These are phyloP conservation scores for Xylaria sp. DNA, from an alignment of 2,329 filamentous ascomycete species.

Conservation along the genomic window DNA sequence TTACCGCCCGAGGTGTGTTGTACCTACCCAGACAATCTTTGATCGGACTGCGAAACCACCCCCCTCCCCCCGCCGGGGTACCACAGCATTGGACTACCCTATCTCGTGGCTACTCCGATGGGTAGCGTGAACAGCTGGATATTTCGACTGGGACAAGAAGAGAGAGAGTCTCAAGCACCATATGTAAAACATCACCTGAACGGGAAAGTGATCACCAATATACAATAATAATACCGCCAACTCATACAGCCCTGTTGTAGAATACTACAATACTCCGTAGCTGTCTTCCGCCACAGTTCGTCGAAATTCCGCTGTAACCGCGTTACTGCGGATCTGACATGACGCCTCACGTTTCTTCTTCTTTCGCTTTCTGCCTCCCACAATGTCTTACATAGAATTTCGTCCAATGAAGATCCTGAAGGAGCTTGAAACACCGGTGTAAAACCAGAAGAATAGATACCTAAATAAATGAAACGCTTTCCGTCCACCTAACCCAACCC, in stretches of 20 bases:
- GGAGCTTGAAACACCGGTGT: background rate
- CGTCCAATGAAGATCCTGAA: background rate
- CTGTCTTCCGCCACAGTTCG: background rate
- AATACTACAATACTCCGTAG: too few relatives aligned
- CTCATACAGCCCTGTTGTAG: too few relatives aligned
- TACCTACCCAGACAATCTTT: background rate
- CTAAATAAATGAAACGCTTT: background rate
- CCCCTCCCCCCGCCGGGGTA: background rate
- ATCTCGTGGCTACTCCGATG: background rate
- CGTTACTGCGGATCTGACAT: background rate
- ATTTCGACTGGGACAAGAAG: background rate
- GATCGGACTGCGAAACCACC: background rate
- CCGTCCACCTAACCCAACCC: background rate
- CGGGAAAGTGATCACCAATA: background rate
- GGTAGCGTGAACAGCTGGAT: constrained; percentile 4
- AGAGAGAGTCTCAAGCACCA: constrained; percentile 1
- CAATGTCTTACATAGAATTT: background rate
- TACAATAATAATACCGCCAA: background rate
- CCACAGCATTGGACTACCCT: background rate
- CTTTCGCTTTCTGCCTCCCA: background rate
- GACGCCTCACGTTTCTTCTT: background rate
- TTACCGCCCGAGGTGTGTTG: background rate
- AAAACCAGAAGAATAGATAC: too few relatives aligned
- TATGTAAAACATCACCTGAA: background rate
- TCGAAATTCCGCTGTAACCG: background rate